phyloP scores from a whole-genome alignment of 176 grass and related monocot species.

The Poa pratensis region DNA sequence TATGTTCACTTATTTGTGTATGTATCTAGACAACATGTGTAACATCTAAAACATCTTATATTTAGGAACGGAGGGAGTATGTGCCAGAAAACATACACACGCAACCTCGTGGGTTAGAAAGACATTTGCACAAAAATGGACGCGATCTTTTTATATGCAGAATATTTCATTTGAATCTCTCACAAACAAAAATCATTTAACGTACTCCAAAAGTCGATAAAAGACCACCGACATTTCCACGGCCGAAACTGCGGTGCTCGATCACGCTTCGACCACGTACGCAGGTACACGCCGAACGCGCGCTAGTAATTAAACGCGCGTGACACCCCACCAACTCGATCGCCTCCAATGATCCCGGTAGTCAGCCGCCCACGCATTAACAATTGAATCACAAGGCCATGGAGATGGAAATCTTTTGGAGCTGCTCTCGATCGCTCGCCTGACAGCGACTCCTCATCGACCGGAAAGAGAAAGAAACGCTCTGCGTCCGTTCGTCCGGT shows the following conservation, averaged over 20 bases:
- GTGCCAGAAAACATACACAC: no score
- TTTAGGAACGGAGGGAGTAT: no score
- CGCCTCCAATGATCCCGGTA: neutral
- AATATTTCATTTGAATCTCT: no score
- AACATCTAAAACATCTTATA: no score
- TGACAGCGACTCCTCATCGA: slow-evolving; percentile 44
- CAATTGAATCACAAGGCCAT: neutral
- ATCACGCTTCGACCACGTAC: neutral
- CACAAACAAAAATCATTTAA: no score
- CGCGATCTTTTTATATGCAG: no score
- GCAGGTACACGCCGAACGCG: neutral
- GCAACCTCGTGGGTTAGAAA: no score
- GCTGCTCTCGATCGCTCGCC: neutral
- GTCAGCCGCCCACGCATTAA: neutral
- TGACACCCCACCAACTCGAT: slow-evolving; percentile 1
- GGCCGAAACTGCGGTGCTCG: neutral
- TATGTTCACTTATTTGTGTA: no score
- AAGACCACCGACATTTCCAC: neutral
- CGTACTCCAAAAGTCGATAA: no score
- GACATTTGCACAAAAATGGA: no score
- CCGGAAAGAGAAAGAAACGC: slow-evolving; percentile 21
- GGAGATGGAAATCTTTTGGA: slow-evolving; percentile 14
- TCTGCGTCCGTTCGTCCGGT: neutral
- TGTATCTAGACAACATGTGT: no score
- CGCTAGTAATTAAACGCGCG: neutral